A percentile compares a stretch with the other conserved stretches of the same genome.
phyloP scores from a whole-genome alignment of 164 flowering plant genomes.

The Nymphaea thermarum region DNA sequence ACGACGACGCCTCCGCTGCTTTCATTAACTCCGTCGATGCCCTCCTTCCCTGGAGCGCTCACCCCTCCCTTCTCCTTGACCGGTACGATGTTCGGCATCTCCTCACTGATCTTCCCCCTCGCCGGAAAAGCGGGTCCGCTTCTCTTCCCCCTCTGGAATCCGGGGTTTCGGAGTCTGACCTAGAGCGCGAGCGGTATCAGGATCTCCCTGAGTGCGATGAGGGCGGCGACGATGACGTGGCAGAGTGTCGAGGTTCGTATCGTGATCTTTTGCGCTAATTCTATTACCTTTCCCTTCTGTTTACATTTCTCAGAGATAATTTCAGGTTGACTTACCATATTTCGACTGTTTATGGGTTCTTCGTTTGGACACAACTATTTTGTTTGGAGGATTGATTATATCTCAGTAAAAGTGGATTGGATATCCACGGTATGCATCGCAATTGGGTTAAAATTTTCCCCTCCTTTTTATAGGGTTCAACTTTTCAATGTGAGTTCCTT shows the following conservation, averaged over 20 bases:
- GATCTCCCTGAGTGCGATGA: slow-evolving; percentile 43
- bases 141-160: slow-evolving; percentile 14
- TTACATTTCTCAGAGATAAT: background rate
- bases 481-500: no score
- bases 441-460: no score
- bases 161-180: slow-evolving; percentile 10
- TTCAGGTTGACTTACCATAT: no score
- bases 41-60: slow-evolving; percentile 65
- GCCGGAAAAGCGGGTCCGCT: slow-evolving; percentile 24
- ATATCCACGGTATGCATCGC: no score
- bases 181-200: slow-evolving; percentile 61
- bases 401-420: no score
- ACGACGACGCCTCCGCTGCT: slow-evolving; percentile 66
- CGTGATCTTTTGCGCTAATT: background rate
- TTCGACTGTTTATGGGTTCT: no score
- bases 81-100: slow-evolving; percentile 97
- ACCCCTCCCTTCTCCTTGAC: slow-evolving; percentile 55
- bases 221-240: background rate
- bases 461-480: no score
- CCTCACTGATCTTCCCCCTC: slow-evolving; percentile 55
- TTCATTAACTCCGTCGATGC: slow-evolving; percentile 77
- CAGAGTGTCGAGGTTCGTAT: slow-evolving; percentile 9
- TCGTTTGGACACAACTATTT: no score
- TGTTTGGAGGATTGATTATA: no score
- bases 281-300: background rate